Conservation (phyloP, 768 basidiomycete genomes). For the Leccinum ochraceum region DNA sequence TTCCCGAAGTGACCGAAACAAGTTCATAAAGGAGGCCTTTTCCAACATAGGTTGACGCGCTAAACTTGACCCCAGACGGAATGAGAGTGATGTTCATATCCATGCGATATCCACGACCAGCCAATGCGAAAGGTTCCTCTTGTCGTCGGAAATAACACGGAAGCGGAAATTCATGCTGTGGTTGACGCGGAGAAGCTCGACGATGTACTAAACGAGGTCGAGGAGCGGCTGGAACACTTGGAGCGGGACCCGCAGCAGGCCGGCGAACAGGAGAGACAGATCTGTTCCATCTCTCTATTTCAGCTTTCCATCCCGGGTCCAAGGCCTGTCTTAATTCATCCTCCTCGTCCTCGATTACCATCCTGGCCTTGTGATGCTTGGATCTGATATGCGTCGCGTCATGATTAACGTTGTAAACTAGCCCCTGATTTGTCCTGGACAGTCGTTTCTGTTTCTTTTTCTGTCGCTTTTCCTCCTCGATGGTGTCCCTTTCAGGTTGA, state of each 20-base stretch:
- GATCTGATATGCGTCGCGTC: constrained; percentile 40
- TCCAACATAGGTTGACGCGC: constrained; percentile 51
- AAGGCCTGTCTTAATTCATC: constrained; percentile 43
- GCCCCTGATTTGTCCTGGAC: constrained; percentile 29
- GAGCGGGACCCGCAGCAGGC: constrained; percentile 6
- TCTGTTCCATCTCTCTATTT: constrained; percentile 35
- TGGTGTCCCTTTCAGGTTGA: constrained; percentile 8
- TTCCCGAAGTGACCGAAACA: constrained; percentile 38
- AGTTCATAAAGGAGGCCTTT: constrained; percentile 64
- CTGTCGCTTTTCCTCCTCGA: constrained; percentile 8
- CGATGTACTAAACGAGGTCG: constrained; percentile 16
- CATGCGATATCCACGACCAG: constrained; percentile 31
- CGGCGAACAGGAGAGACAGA: constrained; percentile 17
- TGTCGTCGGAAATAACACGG: constrained; percentile 18
- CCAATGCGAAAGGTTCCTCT: constrained; percentile 4
- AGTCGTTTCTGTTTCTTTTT: constrained; percentile 32
- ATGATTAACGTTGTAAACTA: constrained; percentile 42
- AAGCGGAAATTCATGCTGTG: constrained; percentile 15
- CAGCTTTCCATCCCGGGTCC: constrained; percentile 38
- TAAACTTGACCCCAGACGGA: constrained; percentile 54
- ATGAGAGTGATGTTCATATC: constrained; percentile 57
- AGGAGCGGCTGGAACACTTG: constrained; percentile 5
- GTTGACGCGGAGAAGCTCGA: constrained; percentile 9
- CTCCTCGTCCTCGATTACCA: constrained; percentile 49
- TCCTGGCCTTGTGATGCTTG: constrained; percentile 19